Percentiles rank a stretch among this genome's conserved stretches.
phyloP scores from a whole-genome alignment of 176 grass and related monocot species.

The Bolboschoenus planiculmis region DNA sequence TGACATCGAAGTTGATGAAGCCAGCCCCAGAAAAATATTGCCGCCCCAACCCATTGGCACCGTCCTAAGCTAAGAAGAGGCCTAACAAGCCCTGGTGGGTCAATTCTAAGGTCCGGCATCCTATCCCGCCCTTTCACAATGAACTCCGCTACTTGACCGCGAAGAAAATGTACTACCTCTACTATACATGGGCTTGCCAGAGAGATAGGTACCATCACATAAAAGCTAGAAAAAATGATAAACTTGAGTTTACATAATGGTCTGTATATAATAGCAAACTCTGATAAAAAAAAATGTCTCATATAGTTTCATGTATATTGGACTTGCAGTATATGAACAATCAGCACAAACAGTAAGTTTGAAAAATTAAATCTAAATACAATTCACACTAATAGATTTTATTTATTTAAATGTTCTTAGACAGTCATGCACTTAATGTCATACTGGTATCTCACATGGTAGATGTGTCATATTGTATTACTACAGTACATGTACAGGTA shows the following conservation, averaged over 20 bases:
- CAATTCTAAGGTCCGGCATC: constrained; percentile 68
- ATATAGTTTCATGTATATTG: background rate
- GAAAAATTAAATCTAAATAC: background rate
- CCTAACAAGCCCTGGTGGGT: constrained; percentile 40
- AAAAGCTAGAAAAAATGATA: constrained; percentile 48
- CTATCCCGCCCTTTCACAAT: constrained; percentile 64
- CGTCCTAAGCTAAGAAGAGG: constrained; percentile 68
- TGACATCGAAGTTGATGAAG: constrained; percentile 74
- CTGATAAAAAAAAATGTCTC: background rate
- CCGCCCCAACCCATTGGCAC: constrained; percentile 65
- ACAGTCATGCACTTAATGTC: background rate
- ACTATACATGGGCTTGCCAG: constrained; percentile 64
- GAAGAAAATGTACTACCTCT: constrained; percentile 48
- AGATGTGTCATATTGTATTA: background rate
- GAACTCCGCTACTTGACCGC: constrained; percentile 58
- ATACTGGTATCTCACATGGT: background rate
- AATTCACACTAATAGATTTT: background rate
- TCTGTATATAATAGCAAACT: constrained; percentile 1
- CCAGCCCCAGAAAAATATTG: constrained; percentile 74
- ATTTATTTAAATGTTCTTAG: background rate
- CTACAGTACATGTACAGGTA: background rate
- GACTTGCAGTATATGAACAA: background rate
- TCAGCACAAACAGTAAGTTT: constrained; percentile 6
- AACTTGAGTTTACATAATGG: constrained; percentile 16
- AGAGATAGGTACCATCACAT: constrained; percentile 58